phyloP scores from a whole-genome alignment of 2,329 filamentous ascomycete species.

The Fusarium beomiforme region DNA sequence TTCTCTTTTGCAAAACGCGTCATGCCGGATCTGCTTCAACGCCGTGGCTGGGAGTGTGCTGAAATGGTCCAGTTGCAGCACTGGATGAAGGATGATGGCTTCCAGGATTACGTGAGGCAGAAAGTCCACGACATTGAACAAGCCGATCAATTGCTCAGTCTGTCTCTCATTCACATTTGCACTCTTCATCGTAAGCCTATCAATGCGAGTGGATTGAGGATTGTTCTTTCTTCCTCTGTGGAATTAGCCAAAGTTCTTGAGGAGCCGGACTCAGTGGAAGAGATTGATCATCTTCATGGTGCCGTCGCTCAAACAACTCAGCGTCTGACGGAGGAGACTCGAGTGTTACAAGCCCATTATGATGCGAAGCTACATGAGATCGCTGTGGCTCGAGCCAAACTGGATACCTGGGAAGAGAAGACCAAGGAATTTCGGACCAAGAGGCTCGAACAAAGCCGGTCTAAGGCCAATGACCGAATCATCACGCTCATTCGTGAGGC shows the following conservation, averaged over 20 bases:
- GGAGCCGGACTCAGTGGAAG: rapidly evolving
- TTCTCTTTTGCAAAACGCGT: background rate
- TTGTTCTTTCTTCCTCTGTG: rapidly evolving
- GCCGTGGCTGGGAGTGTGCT: background rate
- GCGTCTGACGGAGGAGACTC: background rate
- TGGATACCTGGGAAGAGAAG: background rate
- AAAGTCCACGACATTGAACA: rapidly evolving
- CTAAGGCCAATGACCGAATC: background rate
- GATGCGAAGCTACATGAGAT: background rate
- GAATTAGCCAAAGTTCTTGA: background rate
- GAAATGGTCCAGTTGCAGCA: background rate
- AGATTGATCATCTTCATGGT: rapidly evolving
- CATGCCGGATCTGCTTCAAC: background rate
- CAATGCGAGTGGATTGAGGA: rapidly evolving
- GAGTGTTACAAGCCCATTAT: rapidly evolving
- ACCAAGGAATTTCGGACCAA: rapidly evolving
- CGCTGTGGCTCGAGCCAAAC: background rate
- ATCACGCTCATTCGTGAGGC: background rate
- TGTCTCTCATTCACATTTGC: background rate
- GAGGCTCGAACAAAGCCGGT: background rate
- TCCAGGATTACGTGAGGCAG: rapidly evolving
- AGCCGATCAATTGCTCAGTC: rapidly evolving
- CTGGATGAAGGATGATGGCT: rapidly evolving
- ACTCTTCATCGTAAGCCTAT: background rate
- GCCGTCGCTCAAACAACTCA: rapidly evolving